phyloP scores from a whole-genome alignment of 257 asterid species.

The Scutellaria barbata region DNA sequence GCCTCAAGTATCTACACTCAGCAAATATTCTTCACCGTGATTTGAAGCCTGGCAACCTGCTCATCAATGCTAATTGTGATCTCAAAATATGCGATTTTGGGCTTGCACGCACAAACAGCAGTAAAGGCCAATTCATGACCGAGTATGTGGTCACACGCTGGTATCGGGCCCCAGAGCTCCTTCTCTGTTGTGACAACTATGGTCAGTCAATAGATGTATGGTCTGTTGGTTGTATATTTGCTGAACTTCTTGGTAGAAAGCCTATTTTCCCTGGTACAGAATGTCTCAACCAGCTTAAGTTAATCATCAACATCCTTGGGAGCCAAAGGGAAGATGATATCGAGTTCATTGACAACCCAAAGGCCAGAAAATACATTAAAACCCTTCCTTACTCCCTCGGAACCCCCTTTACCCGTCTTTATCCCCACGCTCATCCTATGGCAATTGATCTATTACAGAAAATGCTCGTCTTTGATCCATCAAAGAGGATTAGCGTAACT shows the following conservation, averaged over 20 bases:
- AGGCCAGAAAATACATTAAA: constrained; percentile 59
- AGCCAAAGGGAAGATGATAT: constrained; percentile 59
- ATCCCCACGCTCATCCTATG: constrained; percentile 62
- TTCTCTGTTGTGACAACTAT: constrained; percentile 63
- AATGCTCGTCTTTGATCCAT: constrained; percentile 66
- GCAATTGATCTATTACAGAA: constrained; percentile 61
- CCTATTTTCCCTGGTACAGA: constrained; percentile 66
- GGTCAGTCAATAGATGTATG: constrained; percentile 64
- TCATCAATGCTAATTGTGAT: constrained; percentile 64
- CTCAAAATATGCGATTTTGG: constrained; percentile 67
- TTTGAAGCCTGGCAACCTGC: constrained; percentile 67
- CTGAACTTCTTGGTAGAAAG: constrained; percentile 63
- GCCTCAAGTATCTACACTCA: constrained; percentile 65
- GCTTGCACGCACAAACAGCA: constrained; percentile 62
- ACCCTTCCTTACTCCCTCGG: constrained; percentile 59
- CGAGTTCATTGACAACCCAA: constrained; percentile 58
- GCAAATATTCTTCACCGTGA: constrained; percentile 70
- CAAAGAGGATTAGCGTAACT: constrained; percentile 65
- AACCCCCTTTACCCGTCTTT: constrained; percentile 50
- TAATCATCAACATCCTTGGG: constrained; percentile 61
- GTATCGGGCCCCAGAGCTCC: constrained; percentile 70
- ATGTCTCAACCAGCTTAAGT: constrained; percentile 64
- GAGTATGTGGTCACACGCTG: constrained; percentile 68
- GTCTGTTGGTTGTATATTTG: constrained; percentile 71
- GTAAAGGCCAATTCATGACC: constrained; percentile 68